Evolutionary conservation across 1,284 basidiomycete species (phyloP).

Genomic region (Malassezia equina): DNA sequence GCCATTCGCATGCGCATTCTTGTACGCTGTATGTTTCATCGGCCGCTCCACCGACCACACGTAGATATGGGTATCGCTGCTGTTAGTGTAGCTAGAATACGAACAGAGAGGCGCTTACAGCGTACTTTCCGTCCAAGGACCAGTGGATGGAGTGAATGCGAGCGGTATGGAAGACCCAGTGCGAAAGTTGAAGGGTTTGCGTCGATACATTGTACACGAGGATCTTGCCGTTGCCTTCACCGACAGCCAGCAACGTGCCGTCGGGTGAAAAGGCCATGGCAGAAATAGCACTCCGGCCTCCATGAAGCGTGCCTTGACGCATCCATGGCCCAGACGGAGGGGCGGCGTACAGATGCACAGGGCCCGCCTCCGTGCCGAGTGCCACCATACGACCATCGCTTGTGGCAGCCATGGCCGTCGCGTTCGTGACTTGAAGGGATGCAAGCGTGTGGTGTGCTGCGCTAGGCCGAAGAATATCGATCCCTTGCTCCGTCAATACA

Average conservation of each 20-base stretch:
- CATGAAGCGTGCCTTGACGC: slow-evolving; percentile 9
- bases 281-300: slow-evolving; percentile 52
- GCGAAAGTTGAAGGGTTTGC: slow-evolving; percentile 29
- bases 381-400: slow-evolving; percentile 55
- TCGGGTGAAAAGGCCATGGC: slow-evolving; percentile 72
- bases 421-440: background rate
- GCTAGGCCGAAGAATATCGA: slow-evolving; percentile 54
- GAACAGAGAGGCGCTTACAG: slow-evolving; percentile 68
- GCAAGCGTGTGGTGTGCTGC: background rate
- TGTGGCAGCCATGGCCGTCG: slow-evolving; percentile 52
- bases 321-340: slow-evolving; percentile 50
- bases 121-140: slow-evolving; percentile 63
- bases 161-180: slow-evolving; percentile 78
- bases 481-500: slow-evolving; percentile 60
- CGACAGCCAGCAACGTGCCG: slow-evolving; percentile 59
- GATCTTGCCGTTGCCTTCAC: slow-evolving; percentile 66
- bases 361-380: slow-evolving; percentile 56
- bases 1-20: slow-evolving; percentile 48
- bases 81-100: background rate
- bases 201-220: slow-evolving; percentile 67
- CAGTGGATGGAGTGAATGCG: slow-evolving; percentile 71
- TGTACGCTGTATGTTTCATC: slow-evolving; percentile 68
- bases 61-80: slow-evolving; percentile 72
- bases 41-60: slow-evolving; percentile 73
- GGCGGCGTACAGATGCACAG: slow-evolving; percentile 30